These are phyloP conservation scores for Sugiyamaella pinicola DNA, from an alignment of 1,139 yeast genomes.

Conservation along the genomic window DNA sequence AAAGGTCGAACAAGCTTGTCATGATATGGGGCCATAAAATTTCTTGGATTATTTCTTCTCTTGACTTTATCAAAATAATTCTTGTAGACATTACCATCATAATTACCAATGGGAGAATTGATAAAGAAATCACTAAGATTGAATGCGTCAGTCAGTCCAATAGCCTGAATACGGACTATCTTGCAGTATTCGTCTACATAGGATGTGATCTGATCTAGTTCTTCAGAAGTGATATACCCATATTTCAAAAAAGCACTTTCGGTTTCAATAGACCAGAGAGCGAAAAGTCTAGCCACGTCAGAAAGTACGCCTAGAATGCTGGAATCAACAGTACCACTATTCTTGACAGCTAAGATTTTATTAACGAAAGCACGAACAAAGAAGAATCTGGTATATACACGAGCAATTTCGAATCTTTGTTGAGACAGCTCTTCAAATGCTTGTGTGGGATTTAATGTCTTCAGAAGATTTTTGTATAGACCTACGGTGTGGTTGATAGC, in stretches of 20 bases:
- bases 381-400: constrained; percentile 47
- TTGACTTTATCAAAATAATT: constrained; percentile 56
- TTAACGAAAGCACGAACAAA: constrained; percentile 44
- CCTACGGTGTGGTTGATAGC: constrained; percentile 43
- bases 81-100: constrained; percentile 84
- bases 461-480: constrained; percentile 29
- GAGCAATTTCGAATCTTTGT: constrained; percentile 49
- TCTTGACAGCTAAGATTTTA: constrained; percentile 33
- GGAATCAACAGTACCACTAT: constrained; percentile 30
- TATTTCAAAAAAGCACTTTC: constrained; percentile 78
- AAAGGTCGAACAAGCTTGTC: constrained; percentile 46
- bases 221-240: constrained; percentile 51
- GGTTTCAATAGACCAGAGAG: constrained; percentile 70
- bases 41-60: constrained; percentile 41
- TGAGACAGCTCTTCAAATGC: constrained; percentile 50
- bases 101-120: constrained; percentile 82
- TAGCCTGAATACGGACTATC: constrained; percentile 63
- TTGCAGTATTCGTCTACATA: constrained; percentile 44
- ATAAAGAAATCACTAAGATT: constrained; percentile 81
- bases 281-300: constrained; percentile 60
- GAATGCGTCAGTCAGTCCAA: constrained; percentile 86
- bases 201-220: constrained; percentile 40
- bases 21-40: constrained; percentile 45
- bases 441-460: constrained; percentile 39
- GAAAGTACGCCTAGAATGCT: constrained; percentile 46